Evolutionary conservation across 2,329 filamentous ascomycete species (phyloP), one percentile per base, ranked within the genome.

Genomic region (Pseudocercospora crystallina): DNA sequence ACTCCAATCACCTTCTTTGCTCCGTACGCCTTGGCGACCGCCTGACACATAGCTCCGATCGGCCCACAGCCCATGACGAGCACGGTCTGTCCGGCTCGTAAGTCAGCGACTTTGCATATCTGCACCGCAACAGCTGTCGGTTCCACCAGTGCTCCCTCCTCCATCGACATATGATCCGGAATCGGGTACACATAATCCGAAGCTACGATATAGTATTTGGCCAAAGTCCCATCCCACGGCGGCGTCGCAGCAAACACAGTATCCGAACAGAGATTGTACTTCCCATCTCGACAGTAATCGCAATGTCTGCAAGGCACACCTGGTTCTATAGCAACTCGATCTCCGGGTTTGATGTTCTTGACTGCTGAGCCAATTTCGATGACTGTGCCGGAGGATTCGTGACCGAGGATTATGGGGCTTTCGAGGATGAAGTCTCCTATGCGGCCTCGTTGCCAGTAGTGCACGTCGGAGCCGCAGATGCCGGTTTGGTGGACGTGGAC

Each of bases 41-140:
- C 89, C 31, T 87, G 88, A 74, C 89, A 95, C 42, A 96, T 79
- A 29, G 96, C 77, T 5, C 91, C 91, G 2, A 96, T 89, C 1
- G 74, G 73, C 0, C 73, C 74, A 8, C 71, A 72, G 10, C 74
- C 74, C 46, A 76, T 75, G 1, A 76, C 71, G 1, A 75, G 68
- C 0, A 76, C 71, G 1, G 61, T 68, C 50, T 74, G 71, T 2
- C 70, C 69, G 0, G 69, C 70, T 59, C 65, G 65, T 30, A 76
- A 61, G 20, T 56, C 58, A 1, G 71, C 73, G 56, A 72, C 69
- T 39, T 68, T 63, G 5, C 43, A 38, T 8, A 76, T 76, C 41
- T 77, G 73, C 2, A 78, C 75, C 0, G 78, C 77, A 1, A 81
- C 77, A 0, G 77, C 73, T 0, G 80, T 65, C 0, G 79, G 80